Base-by-base conservation (phyloP, 129 eudicot species). In the Helichrysum umbraculigerum region DNA sequence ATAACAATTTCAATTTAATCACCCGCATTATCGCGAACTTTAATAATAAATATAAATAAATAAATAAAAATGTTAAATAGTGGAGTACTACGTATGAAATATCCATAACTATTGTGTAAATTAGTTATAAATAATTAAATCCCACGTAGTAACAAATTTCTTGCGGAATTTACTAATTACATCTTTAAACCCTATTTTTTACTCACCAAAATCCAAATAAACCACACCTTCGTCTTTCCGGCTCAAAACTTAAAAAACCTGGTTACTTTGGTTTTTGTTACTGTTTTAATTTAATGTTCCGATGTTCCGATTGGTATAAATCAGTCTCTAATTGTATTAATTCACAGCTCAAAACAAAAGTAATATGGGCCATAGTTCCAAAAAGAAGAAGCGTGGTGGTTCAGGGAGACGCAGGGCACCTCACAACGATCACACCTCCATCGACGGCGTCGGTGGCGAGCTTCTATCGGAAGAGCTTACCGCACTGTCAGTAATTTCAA, bases 361-460 rank as follows among this genome's bases (percentile, higher is more conserved):
- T 42, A 57, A 71, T 41, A 82, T 90, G 91, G 93, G 93, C 66
- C 91, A 76, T 42, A 66, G 89, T 51, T 80, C 93, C 17, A 92
- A 88, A 82, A 93, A 94, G 94, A 92, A 93, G 94, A 93, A 93
- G 93, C 86, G 82, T 20, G 89, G 88, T 11, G 86, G 91, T 6
- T 79, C 86, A 15, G 83, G 93, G 70, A 76, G 89, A 70, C 88
- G 91, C 7, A 78, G 96, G 79, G 72, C 71, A 44, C 74, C 87
- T 17, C 68, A 90, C 34, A 83, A 87, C 71, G 98, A 94, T 86
- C 91, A 87, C 70, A 77, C 71, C 72, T 87, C 91, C 4, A 58
- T 81, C 42, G 73, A 66, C 44, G 73, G 67, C 68, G 90, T 88
- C 35, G 79, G 74, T 39, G 66, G 78, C 73, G 98, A 94, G 64